Base-by-base conservation (phyloP, 495 filamentous ascomycete species). In the Hypoxylon trugodes region DNA sequence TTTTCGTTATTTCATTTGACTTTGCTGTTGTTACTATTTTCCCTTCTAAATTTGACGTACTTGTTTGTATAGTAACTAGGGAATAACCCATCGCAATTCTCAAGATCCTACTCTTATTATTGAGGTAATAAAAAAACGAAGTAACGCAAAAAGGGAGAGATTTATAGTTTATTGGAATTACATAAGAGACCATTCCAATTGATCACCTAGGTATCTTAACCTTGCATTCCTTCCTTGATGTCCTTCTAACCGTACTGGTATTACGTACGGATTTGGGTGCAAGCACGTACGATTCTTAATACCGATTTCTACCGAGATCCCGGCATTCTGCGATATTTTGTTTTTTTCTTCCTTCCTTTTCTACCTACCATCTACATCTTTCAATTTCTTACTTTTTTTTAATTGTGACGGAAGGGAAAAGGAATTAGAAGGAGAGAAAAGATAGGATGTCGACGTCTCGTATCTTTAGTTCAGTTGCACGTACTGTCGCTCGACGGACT, bases 391-490 rank as follows among this genome's bases (percentile, higher is more conserved):
- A n/a, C n/a, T n/a, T n/a, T n/a, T n/a, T n/a, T n/a, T n/a, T n/a
- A n/a, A n/a, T n/a, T n/a, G n/a, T n/a, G n/a, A n/a, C n/a, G n/a
- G n/a, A n/a, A n/a, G n/a, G n/a, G n/a, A n/a, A n/a, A n/a, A n/a
- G n/a, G n/a, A 13, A 13, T 28, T 28, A 28, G 42, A 46, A 13
- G 12, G 30, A 12, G 25, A 37, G n/a, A 28, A 3, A 13, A 28
- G 18, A 5, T 16, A 43, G 12, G 18, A 67, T 62, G 64, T 57
- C 52, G 25, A 46, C 63, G 1, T 42, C 58, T 18, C 64, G 64
- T 6, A 10, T 54, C 22, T 21, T 47, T 8, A 40, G 24, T n/a
- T 56, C 64, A 5, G 24, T 46, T 3, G 15, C 62, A 18, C 64
- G 64, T 40, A 9, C 58, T 33, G 58, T 35, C 19, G 40, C 47